phyloP scores from a whole-genome alignment of 1,139 yeast genomes.

The Candida buenavistaensis region DNA sequence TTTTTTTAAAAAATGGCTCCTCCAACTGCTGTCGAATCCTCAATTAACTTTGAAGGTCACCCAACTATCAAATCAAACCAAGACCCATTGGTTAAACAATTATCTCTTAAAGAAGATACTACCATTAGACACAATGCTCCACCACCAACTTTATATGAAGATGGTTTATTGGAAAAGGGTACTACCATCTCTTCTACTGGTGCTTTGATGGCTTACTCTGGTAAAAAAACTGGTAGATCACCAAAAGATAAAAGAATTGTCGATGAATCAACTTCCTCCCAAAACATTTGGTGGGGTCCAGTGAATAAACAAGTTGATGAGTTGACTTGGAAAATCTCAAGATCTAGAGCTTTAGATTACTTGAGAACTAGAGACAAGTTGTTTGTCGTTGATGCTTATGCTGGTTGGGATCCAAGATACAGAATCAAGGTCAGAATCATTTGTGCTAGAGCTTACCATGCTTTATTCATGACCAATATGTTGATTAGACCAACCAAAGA shows the following conservation, averaged over 20 bases:
- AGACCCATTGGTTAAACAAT: conserved; percentile 47
- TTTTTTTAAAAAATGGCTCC: conserved; percentile 43
- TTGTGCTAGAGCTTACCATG: conserved; percentile 98
- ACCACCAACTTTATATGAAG: conserved; percentile 91
- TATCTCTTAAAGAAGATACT: conserved; percentile 49
- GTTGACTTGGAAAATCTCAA: conserved; percentile 92
- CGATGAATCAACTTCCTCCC: conserved; percentile 82
- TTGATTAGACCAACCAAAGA: conserved; percentile 91
- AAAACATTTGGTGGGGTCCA: conserved; percentile 99
- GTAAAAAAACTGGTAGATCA: conserved; percentile 95
- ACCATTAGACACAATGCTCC: conserved; percentile 84
- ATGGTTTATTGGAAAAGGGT: conserved; percentile 86
- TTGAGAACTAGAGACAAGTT: conserved; percentile 93
- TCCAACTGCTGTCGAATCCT: conserved; percentile 50
- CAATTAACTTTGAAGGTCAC: conserved; percentile 44
- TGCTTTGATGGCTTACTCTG: conserved; percentile 94
- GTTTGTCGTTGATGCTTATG: conserved; percentile 94
- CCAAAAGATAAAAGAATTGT: conserved; percentile 98
- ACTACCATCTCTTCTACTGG: conserved; percentile 94
- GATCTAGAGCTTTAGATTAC: conserved; percentile 96
- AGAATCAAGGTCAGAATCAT: conserved; percentile 95
- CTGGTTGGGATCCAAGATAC: conserved; percentile 99
- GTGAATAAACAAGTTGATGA: conserved; percentile 95
- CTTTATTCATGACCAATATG: conserved; percentile 97
- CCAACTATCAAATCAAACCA: conserved; percentile 43